Evolutionary conservation across 2,329 filamentous ascomycete species (phyloP).

Genomic region (Cordyceps javanica): DNA sequence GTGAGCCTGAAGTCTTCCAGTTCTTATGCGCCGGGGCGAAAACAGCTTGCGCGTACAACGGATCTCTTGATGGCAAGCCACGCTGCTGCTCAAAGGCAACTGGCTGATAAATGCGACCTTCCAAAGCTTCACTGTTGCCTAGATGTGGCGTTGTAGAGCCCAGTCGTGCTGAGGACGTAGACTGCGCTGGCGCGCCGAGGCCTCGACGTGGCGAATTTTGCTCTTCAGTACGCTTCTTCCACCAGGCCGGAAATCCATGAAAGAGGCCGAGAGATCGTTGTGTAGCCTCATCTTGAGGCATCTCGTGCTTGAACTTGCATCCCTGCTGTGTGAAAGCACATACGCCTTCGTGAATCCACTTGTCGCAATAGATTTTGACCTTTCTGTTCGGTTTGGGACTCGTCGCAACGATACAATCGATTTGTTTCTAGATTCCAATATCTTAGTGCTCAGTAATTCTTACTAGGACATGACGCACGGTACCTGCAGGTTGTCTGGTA

Average conservation of each 20-base stretch:
- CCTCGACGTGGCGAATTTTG: conserved; percentile 9
- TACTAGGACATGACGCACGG: not conserved
- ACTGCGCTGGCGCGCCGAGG: not conserved
- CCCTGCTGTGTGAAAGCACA: conserved; percentile 83
- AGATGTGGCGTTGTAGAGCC: not conserved
- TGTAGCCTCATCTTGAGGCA: conserved; percentile 64
- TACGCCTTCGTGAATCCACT: conserved; percentile 81
- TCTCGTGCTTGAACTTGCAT: conserved; percentile 85
- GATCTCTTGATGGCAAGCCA: not conserved
- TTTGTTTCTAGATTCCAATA: conserved; percentile 24
- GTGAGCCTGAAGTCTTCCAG: conserved; percentile 7
- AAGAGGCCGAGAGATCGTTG: conserved; percentile 67
- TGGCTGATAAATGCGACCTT: not conserved
- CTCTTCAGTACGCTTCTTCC: conserved; percentile 48
- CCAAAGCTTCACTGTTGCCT: not conserved
- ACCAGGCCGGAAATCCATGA: conserved; percentile 56
- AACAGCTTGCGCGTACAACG: not conserved
- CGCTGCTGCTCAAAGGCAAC: not conserved
- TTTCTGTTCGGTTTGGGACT: conserved; percentile 36
- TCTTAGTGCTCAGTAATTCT: conserved; percentile 7
- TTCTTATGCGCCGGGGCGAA: not conserved
- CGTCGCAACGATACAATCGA: conserved; percentile 27
- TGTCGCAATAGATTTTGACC: conserved; percentile 74
- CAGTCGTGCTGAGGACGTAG: not conserved
- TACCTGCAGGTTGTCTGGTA: conserved; percentile 7